A percentile compares a stretch with the other conserved stretches of the same genome.
phyloP scores from a whole-genome alignment of 176 grass and related monocot genomes.

The Triticum aestivum region DNA sequence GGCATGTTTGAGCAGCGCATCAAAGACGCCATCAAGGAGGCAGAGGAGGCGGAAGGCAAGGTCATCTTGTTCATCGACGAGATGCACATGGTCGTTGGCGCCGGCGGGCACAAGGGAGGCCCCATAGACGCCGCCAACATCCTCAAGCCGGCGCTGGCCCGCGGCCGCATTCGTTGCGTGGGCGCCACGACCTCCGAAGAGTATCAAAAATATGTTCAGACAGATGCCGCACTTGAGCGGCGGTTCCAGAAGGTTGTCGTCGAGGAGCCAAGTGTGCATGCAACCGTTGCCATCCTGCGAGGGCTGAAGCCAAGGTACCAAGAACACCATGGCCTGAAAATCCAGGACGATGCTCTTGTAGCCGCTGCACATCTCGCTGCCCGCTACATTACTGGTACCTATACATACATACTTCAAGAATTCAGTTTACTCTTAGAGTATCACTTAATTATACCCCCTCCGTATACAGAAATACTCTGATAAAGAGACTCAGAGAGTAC shows the following conservation, averaged over 20 bases:
- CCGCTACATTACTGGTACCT: background rate
- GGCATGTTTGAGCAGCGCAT: background rate
- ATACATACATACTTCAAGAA: background rate
- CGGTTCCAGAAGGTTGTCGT: background rate
- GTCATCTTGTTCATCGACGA: constrained; percentile 4
- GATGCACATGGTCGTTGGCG: background rate
- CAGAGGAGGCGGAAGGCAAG: background rate
- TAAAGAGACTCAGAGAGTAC: too few species aligned
- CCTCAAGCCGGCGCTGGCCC: background rate
- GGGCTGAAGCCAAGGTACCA: background rate
- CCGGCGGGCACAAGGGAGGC: background rate
- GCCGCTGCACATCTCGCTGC: background rate
- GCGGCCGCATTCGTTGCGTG: background rate
- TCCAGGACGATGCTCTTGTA: background rate
- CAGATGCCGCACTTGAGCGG: background rate
- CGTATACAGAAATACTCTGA: too few species aligned
- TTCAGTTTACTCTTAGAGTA: background rate
- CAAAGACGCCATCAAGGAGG: background rate
- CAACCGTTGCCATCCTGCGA: background rate
- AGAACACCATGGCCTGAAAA: background rate
- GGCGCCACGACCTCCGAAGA: background rate
- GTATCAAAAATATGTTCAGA: background rate
- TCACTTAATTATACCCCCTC: too few species aligned
- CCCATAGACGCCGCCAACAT: background rate
- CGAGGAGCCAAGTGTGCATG: background rate